These are phyloP conservation scores for Diplosphaera chodatii DNA, from an alignment of 139 green algal genomes.

Conservation along the genomic window DNA sequence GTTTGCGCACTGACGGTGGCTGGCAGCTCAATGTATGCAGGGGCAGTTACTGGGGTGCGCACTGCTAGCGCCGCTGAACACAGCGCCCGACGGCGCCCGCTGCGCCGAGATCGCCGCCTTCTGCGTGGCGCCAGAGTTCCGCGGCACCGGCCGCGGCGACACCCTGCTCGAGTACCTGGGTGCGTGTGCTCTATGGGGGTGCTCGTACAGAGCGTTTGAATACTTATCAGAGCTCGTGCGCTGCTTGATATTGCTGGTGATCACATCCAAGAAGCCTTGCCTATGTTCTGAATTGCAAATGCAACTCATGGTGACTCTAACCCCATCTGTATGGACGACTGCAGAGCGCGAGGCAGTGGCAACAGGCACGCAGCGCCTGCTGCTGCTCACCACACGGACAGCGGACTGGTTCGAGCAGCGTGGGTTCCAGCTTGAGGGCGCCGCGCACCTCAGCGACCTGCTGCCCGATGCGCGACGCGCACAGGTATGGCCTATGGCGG, in stretches of 20 bases:
- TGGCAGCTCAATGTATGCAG: too few species aligned
- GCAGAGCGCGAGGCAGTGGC: constrained; percentile 39
- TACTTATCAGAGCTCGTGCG: too few species aligned
- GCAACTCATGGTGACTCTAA: too few species aligned
- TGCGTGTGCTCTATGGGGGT: too few species aligned
- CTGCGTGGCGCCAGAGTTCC: constrained; percentile 50
- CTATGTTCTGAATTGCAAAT: too few species aligned
- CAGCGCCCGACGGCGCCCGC: constrained; percentile 26
- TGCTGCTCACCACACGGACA: constrained; percentile 76
- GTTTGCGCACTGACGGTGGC: too few species aligned
- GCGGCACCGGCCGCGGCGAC: constrained; percentile 69
- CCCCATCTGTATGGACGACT: too few species aligned
- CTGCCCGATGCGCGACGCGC: constrained; percentile 16
- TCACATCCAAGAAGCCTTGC: too few species aligned
- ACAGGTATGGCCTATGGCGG: too few species aligned
- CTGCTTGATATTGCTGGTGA: too few species aligned
- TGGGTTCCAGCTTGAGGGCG: constrained; percentile 37
- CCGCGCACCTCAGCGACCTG: constrained; percentile 5
- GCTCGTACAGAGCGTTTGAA: too few species aligned
- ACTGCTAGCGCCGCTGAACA: constrained; percentile 49
- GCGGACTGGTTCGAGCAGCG: constrained; percentile 85
- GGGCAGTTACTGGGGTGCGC: constrained; percentile 60
- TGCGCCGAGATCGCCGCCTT: constrained; percentile 77
- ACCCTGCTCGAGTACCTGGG: constrained; percentile 60
- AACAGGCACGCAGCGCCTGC: constrained; percentile 46